Conservation (phyloP, 2,329 filamentous ascomycete species). For the Fusarium ambrosium region DNA sequence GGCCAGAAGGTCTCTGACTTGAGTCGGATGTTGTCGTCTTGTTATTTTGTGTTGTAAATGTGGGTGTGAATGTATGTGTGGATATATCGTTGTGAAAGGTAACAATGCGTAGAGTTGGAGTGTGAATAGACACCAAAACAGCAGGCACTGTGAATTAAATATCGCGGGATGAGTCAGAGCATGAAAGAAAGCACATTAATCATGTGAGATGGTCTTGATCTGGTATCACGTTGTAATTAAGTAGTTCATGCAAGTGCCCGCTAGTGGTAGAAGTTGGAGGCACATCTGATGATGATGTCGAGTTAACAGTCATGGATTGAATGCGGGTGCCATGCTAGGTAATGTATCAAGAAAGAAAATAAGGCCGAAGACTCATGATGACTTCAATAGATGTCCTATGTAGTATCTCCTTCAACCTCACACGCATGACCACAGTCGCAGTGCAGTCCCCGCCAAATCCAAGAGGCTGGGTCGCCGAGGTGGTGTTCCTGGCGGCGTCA, state of each 20-base stretch:
- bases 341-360: background rate
- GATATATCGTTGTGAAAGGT: too few species aligned
- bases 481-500: background rate
- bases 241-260: background rate
- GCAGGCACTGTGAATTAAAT: background rate
- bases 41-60: background rate
- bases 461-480: background rate
- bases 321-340: background rate
- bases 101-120: background rate
- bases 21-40: background rate
- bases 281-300: background rate
- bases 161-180: background rate
- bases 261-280: background rate
- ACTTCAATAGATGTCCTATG: background rate
- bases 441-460: background rate
- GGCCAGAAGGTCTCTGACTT: conserved; percentile 14
- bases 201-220: background rate
- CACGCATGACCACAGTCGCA: background rate
- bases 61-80: background rate
- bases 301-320: background rate
- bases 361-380: background rate
- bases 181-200: background rate
- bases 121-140: background rate
- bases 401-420: background rate
- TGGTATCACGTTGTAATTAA: background rate